Conservation (phyloP, 495 filamentous ascomycete species). For the Aspergillus panamensis region DNA sequence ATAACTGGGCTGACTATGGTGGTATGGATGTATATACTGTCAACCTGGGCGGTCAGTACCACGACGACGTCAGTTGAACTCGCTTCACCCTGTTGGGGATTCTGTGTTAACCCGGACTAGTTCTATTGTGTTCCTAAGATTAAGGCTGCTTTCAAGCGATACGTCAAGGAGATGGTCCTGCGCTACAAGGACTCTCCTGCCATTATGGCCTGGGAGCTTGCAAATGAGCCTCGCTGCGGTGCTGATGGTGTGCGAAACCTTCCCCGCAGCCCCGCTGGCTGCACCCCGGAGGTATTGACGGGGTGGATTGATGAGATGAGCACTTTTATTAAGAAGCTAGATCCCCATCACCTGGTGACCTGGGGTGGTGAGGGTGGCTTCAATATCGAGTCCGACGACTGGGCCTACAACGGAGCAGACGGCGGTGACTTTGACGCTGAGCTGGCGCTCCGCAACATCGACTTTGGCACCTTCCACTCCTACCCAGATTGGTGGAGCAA, state of each 20-base stretch:
- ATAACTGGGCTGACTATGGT: slow-evolving; percentile 58
- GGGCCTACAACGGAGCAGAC: slow-evolving; percentile 54
- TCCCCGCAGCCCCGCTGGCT: slow-evolving; percentile 27
- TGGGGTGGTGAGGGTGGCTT: slow-evolving; percentile 55
- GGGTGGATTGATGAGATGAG: slow-evolving; percentile 55
- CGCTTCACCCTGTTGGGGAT: not conserved
- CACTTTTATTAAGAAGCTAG: slow-evolving; percentile 58
- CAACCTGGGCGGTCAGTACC: slow-evolving; percentile 47
- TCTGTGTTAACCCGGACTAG: slow-evolving; percentile 17
- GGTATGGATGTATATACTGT: slow-evolving; percentile 59
- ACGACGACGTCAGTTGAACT: slow-evolving; percentile 14
- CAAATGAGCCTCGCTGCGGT: slow-evolving; percentile 63
- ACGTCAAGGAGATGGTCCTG: slow-evolving; percentile 57
- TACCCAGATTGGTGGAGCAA: slow-evolving; percentile 44
- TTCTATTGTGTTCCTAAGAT: slow-evolving; percentile 52
- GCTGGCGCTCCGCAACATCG: slow-evolving; percentile 50
- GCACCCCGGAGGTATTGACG: slow-evolving; percentile 51
- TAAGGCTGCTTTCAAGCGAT: slow-evolving; percentile 56
- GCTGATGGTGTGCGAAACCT: slow-evolving; percentile 24
- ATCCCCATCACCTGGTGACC: slow-evolving; percentile 55
- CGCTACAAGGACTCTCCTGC: slow-evolving; percentile 54
- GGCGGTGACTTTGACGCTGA: slow-evolving; percentile 60
- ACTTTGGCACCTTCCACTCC: slow-evolving; percentile 60
- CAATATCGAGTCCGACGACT: slow-evolving; percentile 40
- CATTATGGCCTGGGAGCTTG: slow-evolving; percentile 66